Conservation (phyloP, 768 basidiomycete species). For the Mrakia gelida region DNA sequence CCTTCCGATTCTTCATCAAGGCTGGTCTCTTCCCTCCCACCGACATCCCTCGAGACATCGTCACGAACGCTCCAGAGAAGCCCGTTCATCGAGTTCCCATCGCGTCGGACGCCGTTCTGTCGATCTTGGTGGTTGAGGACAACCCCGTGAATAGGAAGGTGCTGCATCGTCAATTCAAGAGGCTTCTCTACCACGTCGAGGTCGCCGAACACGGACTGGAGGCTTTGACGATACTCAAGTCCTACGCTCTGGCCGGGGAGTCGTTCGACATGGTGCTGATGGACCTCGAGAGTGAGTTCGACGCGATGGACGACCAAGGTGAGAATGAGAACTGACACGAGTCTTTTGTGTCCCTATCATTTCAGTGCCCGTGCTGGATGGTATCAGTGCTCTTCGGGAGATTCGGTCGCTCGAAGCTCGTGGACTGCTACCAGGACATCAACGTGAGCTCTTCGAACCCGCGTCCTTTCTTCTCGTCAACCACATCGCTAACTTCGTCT, state of each 20-base stretch:
- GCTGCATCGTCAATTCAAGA: not conserved
- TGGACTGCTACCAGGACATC: not conserved
- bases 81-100: slow-evolving; percentile 6
- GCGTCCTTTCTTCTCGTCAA: not conserved
- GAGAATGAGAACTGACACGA: no score
- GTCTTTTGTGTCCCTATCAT: no score
- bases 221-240: not conserved
- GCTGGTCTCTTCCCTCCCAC: slow-evolving; percentile 8
- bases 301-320: no score
- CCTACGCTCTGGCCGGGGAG: not conserved
- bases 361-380: slow-evolving; percentile 9
- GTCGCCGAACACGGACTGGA: not conserved
- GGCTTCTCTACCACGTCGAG: not conserved
- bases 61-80: not conserved
- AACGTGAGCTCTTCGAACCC: not conserved
- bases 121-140: slow-evolving; percentile 17
- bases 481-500: no score
- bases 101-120: not conserved
- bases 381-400: not conserved
- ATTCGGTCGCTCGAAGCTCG: not conserved
- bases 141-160: slow-evolving; percentile 15
- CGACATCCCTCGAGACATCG: not conserved
- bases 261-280: not conserved
- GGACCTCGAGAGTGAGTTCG: not conserved
- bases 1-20: slow-evolving; percentile 18